Base-by-base conservation (phyloP, 345 rosid genomes). In the Isatis tinctoria region DNA sequence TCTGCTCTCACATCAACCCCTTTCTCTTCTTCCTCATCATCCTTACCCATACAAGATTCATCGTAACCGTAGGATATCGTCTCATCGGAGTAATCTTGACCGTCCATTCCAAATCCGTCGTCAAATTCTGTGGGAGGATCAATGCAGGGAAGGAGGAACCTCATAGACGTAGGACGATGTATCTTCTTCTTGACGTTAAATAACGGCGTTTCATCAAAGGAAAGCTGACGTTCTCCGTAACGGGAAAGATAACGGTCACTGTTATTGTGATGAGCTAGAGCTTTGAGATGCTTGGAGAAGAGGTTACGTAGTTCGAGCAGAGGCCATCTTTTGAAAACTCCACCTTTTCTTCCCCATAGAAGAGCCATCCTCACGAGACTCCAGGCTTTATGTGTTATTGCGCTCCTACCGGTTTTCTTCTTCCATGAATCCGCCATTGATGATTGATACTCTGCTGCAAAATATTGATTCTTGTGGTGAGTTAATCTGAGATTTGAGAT, bases 1-100 rank as follows among this genome's bases (percentile, higher is more conserved):
- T 88, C 99, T 1, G 99, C 99, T 78, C 85, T 86, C 61, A 71
- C 66, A 73, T 95, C 97, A 60, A 95, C 87, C 60, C 82, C 97
- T 72, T 83, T 82, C 53, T 86, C 97, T 67, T 87, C 87, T 2
- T 67, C 72, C 18, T 54, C 77, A 33, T 74, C 85, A 59, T 75
- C 73, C 8, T 61, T 27, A 53, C 17, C 81, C 36, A 18, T 51
- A 33, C 45, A 47, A 48, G n/a, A 22, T 2, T 53, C 78, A 44
- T 76, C 74, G 57, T 85, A 65, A 2, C 77, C 74, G 59, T 74
- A 77, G 18, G 44, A 62, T 10, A n/a, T 10, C 2, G 5, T 61
- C 17, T 65, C 76, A 17, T 74, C 80, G 12, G 59, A 72, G 27
- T 65, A 73, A 9, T 17, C 75, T 30, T 79, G 60, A 37, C 26